Evolutionary conservation across 805 yeast genomes (phyloP), one percentile per base, ranked within the genome.

Genomic region (Kodamaea leandrae): DNA sequence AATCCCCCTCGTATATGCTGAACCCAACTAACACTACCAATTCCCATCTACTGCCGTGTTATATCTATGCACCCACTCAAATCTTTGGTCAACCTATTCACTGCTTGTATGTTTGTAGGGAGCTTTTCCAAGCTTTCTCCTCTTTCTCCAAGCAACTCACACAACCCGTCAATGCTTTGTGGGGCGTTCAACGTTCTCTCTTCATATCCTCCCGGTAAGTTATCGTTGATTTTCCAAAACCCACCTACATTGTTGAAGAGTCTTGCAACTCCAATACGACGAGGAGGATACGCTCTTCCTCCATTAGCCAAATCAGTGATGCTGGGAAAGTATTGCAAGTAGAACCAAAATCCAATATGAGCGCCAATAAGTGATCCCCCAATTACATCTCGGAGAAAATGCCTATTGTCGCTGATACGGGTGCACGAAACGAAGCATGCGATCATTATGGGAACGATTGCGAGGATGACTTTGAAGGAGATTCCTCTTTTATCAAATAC

Each of bases 381-480:
- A 5, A 68, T 38, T 8, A 73, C 64, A 49, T 74, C 78, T 17
- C 54, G 20, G 3, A 68, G 37, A 41, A 62, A 68, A 49, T 73
- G 77, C 25, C 77, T 52, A 47, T 72, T 68, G 45, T 74, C 78
- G n/a, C 77, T 68, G n/a, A 67, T 55, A 40, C 78, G 52, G 2
- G 77, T 64, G 16, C 64, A 57, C 0, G 74, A 50, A 2, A 73
- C 63, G 32, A 55, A 51, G 1, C 58, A 36, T 0, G 77, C 68
- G 3, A 64, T 26, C 9, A 56, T 43, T 3, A 65, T 43, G 0
- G 78, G 77, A 2, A 61, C n/a, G 2, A 66, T 33, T 1, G 65
- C 55, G 4, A 62, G 10, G 0, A 70, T 23, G 0, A 62, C 47
- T 37, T 68, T 68, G 37, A 58, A 48, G 6, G 68, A 57, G 4